phyloP scores from a whole-genome alignment of 805 yeast species.

The Kluyveromyces siamensis region DNA sequence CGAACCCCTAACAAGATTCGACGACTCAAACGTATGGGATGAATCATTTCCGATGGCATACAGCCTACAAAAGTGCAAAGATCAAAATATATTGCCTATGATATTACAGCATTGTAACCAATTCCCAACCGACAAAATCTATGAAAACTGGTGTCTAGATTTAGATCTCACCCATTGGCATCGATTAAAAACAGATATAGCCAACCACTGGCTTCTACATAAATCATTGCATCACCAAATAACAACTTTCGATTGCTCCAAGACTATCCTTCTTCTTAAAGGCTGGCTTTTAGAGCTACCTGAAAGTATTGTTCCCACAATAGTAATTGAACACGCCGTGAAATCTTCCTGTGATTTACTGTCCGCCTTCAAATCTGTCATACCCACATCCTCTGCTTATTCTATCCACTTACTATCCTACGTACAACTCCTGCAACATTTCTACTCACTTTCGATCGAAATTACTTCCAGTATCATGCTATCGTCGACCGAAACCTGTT shows the following conservation, averaged over 20 bases:
- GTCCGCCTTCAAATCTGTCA: neutral
- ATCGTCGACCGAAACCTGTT: neutral
- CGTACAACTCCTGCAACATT: neutral
- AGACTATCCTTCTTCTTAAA: conserved; percentile 31
- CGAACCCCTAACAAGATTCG: neutral
- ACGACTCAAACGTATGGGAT: neutral
- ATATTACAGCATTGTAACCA: neutral
- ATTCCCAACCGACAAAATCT: neutral
- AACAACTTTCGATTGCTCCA: neutral
- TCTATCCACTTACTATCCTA: neutral
- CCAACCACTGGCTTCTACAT: neutral
- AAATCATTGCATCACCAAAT: neutral
- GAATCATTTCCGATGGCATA: neutral
- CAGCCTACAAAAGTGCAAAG: neutral
- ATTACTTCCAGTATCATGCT: neutral
- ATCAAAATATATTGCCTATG: neutral
- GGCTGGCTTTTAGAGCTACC: conserved; percentile 52
- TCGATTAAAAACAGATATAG: neutral
- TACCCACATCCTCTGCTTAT: neutral
- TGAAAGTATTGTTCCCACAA: conserved; percentile 34
- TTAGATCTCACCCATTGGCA: neutral
- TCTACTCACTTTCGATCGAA: neutral
- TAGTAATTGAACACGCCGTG: conserved; percentile 1
- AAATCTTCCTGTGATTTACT: conserved; percentile 1
- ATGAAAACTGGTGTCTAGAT: neutral